Conservation (phyloP, 495 filamentous ascomycete genomes). For the Penicillium manginii region DNA sequence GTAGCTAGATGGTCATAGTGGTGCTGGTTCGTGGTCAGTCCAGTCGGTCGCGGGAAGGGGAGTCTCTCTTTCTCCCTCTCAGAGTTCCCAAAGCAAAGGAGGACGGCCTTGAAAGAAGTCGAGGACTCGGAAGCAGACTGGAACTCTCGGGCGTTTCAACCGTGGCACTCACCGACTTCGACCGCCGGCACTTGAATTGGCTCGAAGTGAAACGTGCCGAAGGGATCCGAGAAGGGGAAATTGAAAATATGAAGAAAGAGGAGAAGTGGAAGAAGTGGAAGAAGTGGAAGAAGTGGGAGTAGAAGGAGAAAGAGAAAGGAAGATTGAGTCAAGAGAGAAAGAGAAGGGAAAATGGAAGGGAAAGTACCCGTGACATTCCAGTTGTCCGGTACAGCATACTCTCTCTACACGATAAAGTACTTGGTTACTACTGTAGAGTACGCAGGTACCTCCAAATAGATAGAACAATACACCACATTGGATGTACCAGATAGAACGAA, state of each 20-base stretch:
- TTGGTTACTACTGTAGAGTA: too few relatives aligned
- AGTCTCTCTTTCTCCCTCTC: too few relatives aligned
- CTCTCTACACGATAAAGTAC: too few relatives aligned
- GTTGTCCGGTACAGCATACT: slow-evolving; percentile 6
- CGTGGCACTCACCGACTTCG: slow-evolving; percentile 5
- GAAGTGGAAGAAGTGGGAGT: slow-evolving; percentile 11
- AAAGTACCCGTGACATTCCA: slow-evolving; percentile 3
- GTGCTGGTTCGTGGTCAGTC: background rate
- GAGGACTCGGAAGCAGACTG: slow-evolving; percentile 3
- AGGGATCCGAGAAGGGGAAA: background rate
- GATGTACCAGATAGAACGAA: background rate
- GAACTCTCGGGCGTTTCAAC: slow-evolving; percentile 19
- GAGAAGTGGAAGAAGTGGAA: slow-evolving; percentile 9
- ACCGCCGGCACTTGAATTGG: slow-evolving; percentile 4
- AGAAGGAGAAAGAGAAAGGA: slow-evolving; percentile 14
- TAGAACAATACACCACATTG: background rate
- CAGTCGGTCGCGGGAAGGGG: background rate
- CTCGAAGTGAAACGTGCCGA: background rate
- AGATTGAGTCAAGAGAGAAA: slow-evolving; percentile 5
- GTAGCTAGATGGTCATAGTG: background rate
- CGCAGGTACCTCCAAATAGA: background rate
- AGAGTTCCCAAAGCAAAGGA: background rate
- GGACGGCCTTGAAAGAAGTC: background rate
- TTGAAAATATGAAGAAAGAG: background rate
- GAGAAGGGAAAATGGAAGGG: background rate